Percentiles rank a stretch among this genome's conserved stretches.
phyloP scores from a whole-genome alignment of 73 alveolate genomes.

The Uronychia setigera region DNA sequence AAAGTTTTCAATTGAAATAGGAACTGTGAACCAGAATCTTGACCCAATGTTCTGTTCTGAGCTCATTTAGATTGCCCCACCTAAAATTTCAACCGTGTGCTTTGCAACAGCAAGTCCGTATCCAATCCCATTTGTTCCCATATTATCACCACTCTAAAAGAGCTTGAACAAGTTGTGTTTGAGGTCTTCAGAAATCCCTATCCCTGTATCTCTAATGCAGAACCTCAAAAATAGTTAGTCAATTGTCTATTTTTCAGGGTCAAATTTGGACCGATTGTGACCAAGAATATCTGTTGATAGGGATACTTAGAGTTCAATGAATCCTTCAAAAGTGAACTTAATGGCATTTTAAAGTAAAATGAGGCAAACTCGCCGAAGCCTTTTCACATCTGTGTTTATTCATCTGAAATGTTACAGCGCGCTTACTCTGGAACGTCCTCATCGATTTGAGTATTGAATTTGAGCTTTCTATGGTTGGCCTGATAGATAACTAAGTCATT shows the following conservation, averaged over 20 bases:
- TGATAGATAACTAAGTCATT: not conserved
- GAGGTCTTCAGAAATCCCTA: not conserved
- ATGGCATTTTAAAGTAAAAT: not conserved
- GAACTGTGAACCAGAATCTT: constrained; percentile 1
- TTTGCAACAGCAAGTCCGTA: not conserved
- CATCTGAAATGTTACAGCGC: not conserved
- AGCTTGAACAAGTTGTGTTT: not conserved
- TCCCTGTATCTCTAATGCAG: not conserved
- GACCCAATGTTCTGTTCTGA: not conserved
- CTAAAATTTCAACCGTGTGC: not conserved
- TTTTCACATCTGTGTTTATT: not conserved
- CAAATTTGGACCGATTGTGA: not conserved
- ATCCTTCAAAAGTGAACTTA: not conserved
- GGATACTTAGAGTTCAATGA: not conserved
- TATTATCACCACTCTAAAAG: not conserved
- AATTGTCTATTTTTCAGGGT: not conserved
- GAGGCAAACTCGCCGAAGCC: not conserved
- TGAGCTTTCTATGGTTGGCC: not conserved
- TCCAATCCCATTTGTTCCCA: not conserved
- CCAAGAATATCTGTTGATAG: not conserved
- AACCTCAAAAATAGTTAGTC: not conserved
- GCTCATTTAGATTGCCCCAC: not conserved
- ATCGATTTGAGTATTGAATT: not conserved
- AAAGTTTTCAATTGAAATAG: not conserved
- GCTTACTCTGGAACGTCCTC: not conserved